Conservation (phyloP, 345 rosid species). For the Triadica sebifera region DNA sequence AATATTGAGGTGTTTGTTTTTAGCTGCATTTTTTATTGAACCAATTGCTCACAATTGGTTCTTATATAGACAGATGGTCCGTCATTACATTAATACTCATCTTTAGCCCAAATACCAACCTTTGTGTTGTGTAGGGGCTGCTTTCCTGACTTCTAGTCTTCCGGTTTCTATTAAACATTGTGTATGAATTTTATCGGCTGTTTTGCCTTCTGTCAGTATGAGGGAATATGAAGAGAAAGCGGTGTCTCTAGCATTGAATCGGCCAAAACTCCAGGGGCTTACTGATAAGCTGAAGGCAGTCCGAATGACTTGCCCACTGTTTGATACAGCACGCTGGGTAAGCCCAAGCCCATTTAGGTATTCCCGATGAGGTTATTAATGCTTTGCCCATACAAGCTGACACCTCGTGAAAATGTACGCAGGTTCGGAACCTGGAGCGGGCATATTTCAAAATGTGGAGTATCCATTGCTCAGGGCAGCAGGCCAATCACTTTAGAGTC, state of each 20-base stretch:
- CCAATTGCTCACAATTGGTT: background rate
- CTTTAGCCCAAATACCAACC: background rate
- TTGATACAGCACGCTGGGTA: conserved; percentile 96
- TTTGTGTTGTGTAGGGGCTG: background rate
- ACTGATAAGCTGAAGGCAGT: conserved; percentile 59
- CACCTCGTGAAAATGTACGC: conserved; percentile 13
- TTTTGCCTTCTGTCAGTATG: conserved; percentile 48
- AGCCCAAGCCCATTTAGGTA: conserved; percentile 24
- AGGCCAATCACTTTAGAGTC: conserved; percentile 80
- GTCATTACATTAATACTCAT: background rate
- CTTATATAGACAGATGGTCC: background rate
- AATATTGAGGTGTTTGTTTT: background rate
- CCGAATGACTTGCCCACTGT: conserved; percentile 83
- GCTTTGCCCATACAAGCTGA: background rate
- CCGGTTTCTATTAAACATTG: background rate
- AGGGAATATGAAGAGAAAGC: conserved; percentile 92
- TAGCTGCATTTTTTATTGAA: background rate
- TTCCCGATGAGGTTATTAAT: background rate
- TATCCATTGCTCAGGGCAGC: conserved; percentile 67
- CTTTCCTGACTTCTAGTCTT: background rate
- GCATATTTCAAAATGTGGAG: conserved; percentile 96
- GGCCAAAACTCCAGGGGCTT: conserved; percentile 66
- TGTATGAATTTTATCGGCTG: background rate
- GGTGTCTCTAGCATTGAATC: conserved; percentile 68
- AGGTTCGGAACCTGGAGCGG: conserved; percentile 91